Evolutionary conservation across 2,329 filamentous ascomycete genomes (phyloP), one percentile per base, ranked within the genome.

Genomic region (Ophiocordyceps camponoti-saundersi): DNA sequence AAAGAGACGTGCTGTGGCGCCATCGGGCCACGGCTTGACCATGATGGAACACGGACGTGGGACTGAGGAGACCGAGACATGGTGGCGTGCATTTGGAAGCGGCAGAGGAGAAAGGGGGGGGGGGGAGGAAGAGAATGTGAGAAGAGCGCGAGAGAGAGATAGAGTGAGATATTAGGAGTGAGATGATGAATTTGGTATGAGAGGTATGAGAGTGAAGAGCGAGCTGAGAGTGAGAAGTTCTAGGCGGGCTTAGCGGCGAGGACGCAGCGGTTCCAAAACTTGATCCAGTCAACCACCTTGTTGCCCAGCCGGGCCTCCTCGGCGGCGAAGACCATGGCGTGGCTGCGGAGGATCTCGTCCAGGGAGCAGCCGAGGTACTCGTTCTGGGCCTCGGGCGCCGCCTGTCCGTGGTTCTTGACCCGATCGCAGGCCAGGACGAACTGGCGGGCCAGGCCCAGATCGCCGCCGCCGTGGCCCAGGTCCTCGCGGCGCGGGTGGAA

Each of bases 261-360:
- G 26, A 67, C 57, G 22, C 59, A 53, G 10, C 55, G 50, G 10
- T 65, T 63, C 87, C 87, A 95, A 85, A 87, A 95, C 44, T 72
- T 63, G 42, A 66, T 65, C 80, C 85, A 95, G 53, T 82, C 72
- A 4, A 96, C 65, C 8, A 92, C 80, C 58, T 73, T 79, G 57
- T 74, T 77, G 45, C 73, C 71, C 45, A 68, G 70, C 56, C 90
- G 75, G 6, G 90, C 87, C 56, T 94, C 84, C 64, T 96, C 92
- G 0, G 90, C 92, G 22, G 87, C 89, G 68, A 95, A 98, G 0
- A 95, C 90, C 64, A 92, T 76, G 2, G 85, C 89, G 65, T 96
- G 92, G 57, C 87, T 94, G 44, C 83, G 73, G n/a, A 96, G 73
- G 1, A 83, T 78, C 58, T 96, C 92, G 48, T 95, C 86, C 8